Percentiles rank a stretch among this genome's conserved stretches.
Conservation (phyloP, 495 filamentous ascomycete genomes). For the Bathelium albidoporum region DNA sequence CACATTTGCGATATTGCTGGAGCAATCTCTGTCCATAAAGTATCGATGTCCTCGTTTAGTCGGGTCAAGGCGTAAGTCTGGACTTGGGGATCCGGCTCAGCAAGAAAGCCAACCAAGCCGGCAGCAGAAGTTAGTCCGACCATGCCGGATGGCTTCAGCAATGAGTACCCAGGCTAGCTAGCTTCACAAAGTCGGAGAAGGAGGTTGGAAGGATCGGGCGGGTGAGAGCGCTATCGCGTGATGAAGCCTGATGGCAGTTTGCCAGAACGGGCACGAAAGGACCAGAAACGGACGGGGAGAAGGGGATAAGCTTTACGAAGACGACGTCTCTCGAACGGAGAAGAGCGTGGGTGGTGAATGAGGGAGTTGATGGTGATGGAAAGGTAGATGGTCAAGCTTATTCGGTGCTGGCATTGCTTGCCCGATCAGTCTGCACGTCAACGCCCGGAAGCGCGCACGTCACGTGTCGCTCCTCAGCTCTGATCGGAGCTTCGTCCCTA, state of each 20-base stretch:
- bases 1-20: slow-evolving; percentile 88
- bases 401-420: not conserved
- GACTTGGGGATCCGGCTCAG: slow-evolving; percentile 86
- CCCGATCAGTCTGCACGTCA: not conserved
- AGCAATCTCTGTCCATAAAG: slow-evolving; percentile 94
- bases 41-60: slow-evolving; percentile 89
- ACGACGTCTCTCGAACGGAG: not conserved
- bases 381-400: not conserved
- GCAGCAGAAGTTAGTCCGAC: slow-evolving; percentile 88
- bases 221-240: slow-evolving; percentile 22
- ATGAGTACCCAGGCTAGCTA: not conserved
- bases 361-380: not conserved
- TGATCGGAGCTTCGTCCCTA: too few relatives aligned
- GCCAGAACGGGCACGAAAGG: not conserved
- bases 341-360: not conserved
- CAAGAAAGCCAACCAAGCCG: slow-evolving; percentile 89
- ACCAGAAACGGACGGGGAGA: not conserved
- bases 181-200: not conserved
- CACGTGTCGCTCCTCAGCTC: not conserved
- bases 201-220: not conserved
- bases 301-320: not conserved
- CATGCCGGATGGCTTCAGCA: slow-evolving; percentile 46
- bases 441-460: not conserved
- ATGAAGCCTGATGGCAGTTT: not conserved
- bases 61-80: slow-evolving; percentile 88